Base-by-base conservation (phyloP, 2,329 filamentous ascomycete species). In the Calonectria montana region DNA sequence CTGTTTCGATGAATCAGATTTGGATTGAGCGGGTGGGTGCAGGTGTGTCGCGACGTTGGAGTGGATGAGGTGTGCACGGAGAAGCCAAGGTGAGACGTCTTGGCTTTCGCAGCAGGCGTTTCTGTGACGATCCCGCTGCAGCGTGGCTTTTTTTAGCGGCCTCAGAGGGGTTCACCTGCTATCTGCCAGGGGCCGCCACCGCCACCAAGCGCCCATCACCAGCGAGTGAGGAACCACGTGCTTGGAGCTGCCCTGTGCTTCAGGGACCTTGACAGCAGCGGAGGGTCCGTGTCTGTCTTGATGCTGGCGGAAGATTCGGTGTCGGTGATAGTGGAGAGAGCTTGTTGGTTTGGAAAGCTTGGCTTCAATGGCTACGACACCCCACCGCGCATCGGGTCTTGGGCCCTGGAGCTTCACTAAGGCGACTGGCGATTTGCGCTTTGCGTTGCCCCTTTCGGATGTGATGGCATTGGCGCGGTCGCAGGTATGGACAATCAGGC, bases 221-320 rank as follows among this genome's bases (percentile, higher is more conserved):
- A 45, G 48, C 35, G 31, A 47, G 66, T 55, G 59, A 61, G 57
- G 39, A 66, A 45, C 75, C 76, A 78, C 76, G 76, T 78, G 76
- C 72, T 65, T 67, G 59, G n/a, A 50, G 25, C 21, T 73, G 76
- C 41, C 68, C 75, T 78, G 75, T 72, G 76, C 74, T 74, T 65
- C 69, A 75, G 73, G 69, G 70, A 69, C 74, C 50, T 39, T 63
- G 65, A 62, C 66, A 43, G 39, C 53, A 47, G 25, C 50, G 55
- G 48, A 37, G 37, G 53, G 53, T 37, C 53, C 53, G 53, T 59
- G 53, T 59, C n/a, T 13, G 4, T 39, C 16, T 18, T 43, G 8
- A n/a, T n/a, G n/a, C 23, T 23, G 31, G 23, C 53, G 53, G 35
- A 37, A 6, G 29, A 25, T 21, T 59, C 21, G 53, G 53, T 59